Base-by-base conservation (phyloP, 164 flowering plant genomes). In the Brasenia schreberi region DNA sequence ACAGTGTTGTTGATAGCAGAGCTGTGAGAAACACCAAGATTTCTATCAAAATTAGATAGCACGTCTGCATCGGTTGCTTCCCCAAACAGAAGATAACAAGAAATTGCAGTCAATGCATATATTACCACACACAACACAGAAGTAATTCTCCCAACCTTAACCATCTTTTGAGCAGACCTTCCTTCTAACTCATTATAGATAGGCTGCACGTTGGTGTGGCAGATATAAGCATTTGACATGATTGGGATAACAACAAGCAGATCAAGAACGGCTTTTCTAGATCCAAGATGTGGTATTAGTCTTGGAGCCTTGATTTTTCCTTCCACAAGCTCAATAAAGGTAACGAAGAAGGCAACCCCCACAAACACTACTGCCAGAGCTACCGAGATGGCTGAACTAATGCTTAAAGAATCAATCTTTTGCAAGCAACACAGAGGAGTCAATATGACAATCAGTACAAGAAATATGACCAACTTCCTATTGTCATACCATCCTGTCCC, bases 171-270 rank as follows among this genome's bases (percentile, higher is more conserved):
- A 19, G 92, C 88, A 19, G 97, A 87, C 17, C 80, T 83, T 2
- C 79, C 88, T 69, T 91, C 88, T 16, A 95, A 90, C 82, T 95
- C 99, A 69, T 92, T 95, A 67, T 95, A 92, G 65, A 95, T 92
- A 1, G 99, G 97, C 64, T 85, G 97, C 59, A 92, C 96, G 76
- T 95, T 95, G 61, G 92, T 88, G 66, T 92, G 97, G 44, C 99
- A 95, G 5, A 92, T 84, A 72, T 84, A 94, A 19, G 97, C 96
- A 76, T 94, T 94, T 1, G 91, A 80, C 97, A 91, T 92, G 56
- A 94, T 87, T 0, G 99, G 97, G 60, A 95, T 85, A 72, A 89
- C 99, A 69, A 95, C 96, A 69, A 94, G 92, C 78, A 89, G 76
- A 77, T 91, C 96, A 74, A 95, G 42, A 63, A 92, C 82, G 3